Evolutionary conservation across 1,284 basidiomycete species (phyloP), one percentile per base, ranked within the genome.

Genomic region (Sphaerobolus stellatus): DNA sequence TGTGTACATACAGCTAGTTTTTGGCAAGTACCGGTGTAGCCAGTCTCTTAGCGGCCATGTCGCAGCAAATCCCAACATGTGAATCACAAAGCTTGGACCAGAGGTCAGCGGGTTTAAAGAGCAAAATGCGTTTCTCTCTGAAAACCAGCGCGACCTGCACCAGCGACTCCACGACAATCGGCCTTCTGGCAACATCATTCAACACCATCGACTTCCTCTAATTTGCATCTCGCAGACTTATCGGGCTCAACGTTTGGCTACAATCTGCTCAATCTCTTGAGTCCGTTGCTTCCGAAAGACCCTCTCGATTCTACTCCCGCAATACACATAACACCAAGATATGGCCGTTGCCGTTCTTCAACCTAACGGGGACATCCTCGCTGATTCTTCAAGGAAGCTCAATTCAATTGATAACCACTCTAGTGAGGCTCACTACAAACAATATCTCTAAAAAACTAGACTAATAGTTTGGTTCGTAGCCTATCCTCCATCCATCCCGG

Each of bases 401-500:
- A 29, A 27, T 16, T 48, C 46, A 11, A 22, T 28, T 33, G 22
- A 14, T 29, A 36, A 34, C 24, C 24, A 29, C 46, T 13, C 31
- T 28, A 29, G 22, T 9, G n/a, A 43, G 28, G 18, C 41, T 22
- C 28, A 43, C 41, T 43, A 20, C 41, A 43, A 22, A n/a, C 18
- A 11, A 24, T 11, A 5, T 14, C 38, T 11, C 41, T 40, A 29
- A 22, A 24, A 20, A 43, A 43, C 20, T 43, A 11, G 41, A 20
- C 13, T 55, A 18, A 40, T 31, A 48, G 18, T 18, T 41, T 59
- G 54, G 57, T 65, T 28, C 52, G 49, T 31, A 50, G 57, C 52
- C 61, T 80, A 40, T 66, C 75, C 31, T 62, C 67, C 40, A 78
- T 81, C 63, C 69, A 72, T 61, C 63, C 64, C 34, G 70, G 73